Evolutionary conservation across 768 basidiomycete species (phyloP), one percentile per base, ranked within the genome.

Genomic region (Phaffia tasmanica): DNA sequence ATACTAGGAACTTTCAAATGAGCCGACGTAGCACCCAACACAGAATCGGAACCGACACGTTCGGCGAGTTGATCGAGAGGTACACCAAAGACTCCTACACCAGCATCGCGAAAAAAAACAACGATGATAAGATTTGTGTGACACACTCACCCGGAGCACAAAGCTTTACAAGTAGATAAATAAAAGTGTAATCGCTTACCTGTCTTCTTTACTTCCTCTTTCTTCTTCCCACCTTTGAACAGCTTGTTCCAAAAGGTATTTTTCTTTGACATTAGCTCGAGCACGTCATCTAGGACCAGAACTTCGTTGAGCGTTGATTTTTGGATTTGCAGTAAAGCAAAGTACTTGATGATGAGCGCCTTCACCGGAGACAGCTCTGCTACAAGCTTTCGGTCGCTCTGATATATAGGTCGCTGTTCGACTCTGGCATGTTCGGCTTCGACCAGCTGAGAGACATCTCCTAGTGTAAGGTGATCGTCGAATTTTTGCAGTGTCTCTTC

Each of bases 261-360:
- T 81, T 94, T 97, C 81, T 94, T 89, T 75, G 97, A 93, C 32
- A 99, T 83, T 75, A 95, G 80, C 77, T 98, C 94, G 71, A 97
- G 76, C 62, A 98, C 80, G 74, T 99, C 95, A 69, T 98, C 95
- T 71, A 97, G 73, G 71, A 94, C 91, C 23, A 77, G 74, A 62
- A 86, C 83, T 69, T 90, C 88, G 70, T 81, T 83, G 35, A 98
- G 77, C 14, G 87, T 84, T 4, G 87, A 89, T 70, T 85, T 82
- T 69, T 84, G 83, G 56, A 99, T 79, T 9, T 84, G 82, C 7
- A 93, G 80, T 1, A 97, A 83, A 2, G 93, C 91, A 64, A 85
- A 86, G 75, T 97, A 89, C 77, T 91, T 93, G 75, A 97, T 83
- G 69, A 98, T 89, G 4, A 89, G 84, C 65, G 89, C 80, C 75